Percentiles rank a stretch among this genome's conserved stretches.
These are phyloP conservation scores for Didymella keratinophila DNA, from an alignment of 2,329 filamentous ascomycete genomes.

Conservation along the genomic window DNA sequence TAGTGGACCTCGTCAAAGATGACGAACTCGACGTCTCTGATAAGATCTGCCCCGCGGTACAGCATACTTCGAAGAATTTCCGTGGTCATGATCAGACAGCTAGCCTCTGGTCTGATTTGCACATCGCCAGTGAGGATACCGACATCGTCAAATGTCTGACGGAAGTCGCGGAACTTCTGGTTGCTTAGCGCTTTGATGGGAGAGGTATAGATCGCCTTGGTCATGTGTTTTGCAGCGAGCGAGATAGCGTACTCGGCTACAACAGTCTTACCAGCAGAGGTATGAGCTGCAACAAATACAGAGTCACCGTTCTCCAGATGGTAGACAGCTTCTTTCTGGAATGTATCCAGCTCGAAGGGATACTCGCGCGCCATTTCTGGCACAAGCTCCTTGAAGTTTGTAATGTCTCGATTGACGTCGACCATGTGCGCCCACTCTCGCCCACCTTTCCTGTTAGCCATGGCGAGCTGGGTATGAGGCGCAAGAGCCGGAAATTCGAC, in stretches of 20 bases:
- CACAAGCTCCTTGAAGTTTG: slow-evolving; percentile 93
- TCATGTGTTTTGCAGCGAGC: slow-evolving; percentile 97
- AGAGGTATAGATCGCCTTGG: slow-evolving; percentile 98
- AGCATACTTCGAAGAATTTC: slow-evolving; percentile 98
- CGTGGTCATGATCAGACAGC: slow-evolving; percentile 98
- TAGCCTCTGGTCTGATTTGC: slow-evolving; percentile 96
- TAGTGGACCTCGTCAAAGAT: slow-evolving; percentile 99
- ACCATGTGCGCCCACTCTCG: slow-evolving; percentile 99
- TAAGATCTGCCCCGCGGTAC: slow-evolving; percentile 92
- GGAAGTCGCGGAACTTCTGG: slow-evolving; percentile 97
- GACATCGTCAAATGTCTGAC: slow-evolving; percentile 89
- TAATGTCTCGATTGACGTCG: slow-evolving; percentile 88
- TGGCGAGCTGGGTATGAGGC: slow-evolving; percentile 77
- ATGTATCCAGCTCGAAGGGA: slow-evolving; percentile 97
- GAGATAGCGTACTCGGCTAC: slow-evolving; percentile 98
- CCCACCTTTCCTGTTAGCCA: slow-evolving; percentile 75
- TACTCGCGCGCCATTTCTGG: slow-evolving; percentile 96
- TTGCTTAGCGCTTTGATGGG: slow-evolving; percentile 99
- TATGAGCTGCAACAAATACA: slow-evolving; percentile 97
- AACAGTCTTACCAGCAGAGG: slow-evolving; percentile 96
- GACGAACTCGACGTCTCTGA: slow-evolving; percentile 96
- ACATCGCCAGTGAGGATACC: slow-evolving; percentile 97
- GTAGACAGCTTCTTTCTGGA: slow-evolving; percentile 98
- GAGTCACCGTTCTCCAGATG: slow-evolving; percentile 96
- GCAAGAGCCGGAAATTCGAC: slow-evolving; percentile 93